These are phyloP conservation scores for Apophysomyces elegans DNA, from an alignment of 371 early-diverging fungal genomes.

Conservation along the genomic window DNA sequence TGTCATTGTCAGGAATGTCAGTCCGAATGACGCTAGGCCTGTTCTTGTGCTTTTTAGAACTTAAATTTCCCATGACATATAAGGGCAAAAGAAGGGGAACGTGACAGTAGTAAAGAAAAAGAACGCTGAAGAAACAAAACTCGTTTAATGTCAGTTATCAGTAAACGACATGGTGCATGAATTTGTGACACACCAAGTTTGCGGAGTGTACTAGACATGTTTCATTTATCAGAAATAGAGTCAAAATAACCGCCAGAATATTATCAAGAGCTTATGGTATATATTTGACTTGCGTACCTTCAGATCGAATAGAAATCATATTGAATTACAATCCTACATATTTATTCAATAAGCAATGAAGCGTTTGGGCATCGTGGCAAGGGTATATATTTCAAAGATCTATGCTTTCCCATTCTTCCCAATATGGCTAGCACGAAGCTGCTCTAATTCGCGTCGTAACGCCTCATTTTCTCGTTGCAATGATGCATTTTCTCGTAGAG, in stretches of 20 bases:
- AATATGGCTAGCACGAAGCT: constrained; percentile 10
- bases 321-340: not conserved
- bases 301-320: no score
- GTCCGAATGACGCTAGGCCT: constrained; percentile 45
- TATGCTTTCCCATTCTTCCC: not conserved
- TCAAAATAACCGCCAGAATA: no score
- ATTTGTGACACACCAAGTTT: no score
- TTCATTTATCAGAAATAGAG: no score
- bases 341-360: not conserved
- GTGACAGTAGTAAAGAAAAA: not conserved
- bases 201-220: no score
- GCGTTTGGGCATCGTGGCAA: not conserved
- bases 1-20: constrained; percentile 52
- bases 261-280: no score
- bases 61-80: constrained; percentile 43
- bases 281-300: no score
- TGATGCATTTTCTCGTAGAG: constrained; percentile 53
- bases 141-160: no score
- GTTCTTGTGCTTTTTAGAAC: constrained; percentile 50
- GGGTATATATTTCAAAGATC: not conserved
- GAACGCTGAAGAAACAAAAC: no score
- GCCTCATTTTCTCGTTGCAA: constrained; percentile 60
- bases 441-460: constrained; percentile 55
- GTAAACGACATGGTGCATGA: no score
- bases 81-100: constrained; percentile 11